A percentile compares a stretch with the other conserved stretches of the same genome.
These are phyloP conservation scores for Tuber calosporum DNA, from an alignment of 495 filamentous ascomycete genomes.

Conservation along the genomic window DNA sequence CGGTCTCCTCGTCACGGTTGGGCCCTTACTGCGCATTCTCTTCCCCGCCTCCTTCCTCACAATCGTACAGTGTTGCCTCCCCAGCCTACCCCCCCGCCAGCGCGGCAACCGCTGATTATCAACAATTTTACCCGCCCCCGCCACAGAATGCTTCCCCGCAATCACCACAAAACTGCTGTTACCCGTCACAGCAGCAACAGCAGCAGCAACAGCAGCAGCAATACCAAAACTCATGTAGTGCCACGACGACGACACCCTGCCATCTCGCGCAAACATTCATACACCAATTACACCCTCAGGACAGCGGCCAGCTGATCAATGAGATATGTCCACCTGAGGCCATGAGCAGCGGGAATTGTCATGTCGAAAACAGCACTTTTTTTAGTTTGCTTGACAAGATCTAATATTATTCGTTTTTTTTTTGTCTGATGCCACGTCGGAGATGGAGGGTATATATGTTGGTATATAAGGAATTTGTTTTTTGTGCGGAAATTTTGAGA, in stretches of 20 bases:
- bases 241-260: constrained; percentile 25
- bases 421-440: not conserved
- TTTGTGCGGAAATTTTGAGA: not conserved
- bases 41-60: not conserved
- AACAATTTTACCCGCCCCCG: not conserved
- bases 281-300: constrained; percentile 27
- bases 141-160: constrained; percentile 1
- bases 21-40: not conserved
- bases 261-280: constrained; percentile 28
- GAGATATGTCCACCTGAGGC: constrained; percentile 27
- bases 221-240: constrained; percentile 1
- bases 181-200: not conserved
- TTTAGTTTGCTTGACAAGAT: constrained; percentile 32
- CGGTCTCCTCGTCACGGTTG: not conserved
- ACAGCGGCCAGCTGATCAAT: constrained; percentile 5
- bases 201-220: not conserved
- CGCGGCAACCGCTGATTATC: not conserved
- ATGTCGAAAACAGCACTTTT: constrained; percentile 25
- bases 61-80: not conserved
- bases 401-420: constrained; percentile 6
- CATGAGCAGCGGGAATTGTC: constrained; percentile 25
- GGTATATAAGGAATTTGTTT: not conserved
- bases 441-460: not conserved
- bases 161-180: constrained; percentile 18
- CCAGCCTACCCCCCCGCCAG: not conserved